Evolutionary conservation across 2,329 filamentous ascomycete genomes (phyloP), one percentile per base, ranked within the genome.

Genomic region (Phialophora macrospora): DNA sequence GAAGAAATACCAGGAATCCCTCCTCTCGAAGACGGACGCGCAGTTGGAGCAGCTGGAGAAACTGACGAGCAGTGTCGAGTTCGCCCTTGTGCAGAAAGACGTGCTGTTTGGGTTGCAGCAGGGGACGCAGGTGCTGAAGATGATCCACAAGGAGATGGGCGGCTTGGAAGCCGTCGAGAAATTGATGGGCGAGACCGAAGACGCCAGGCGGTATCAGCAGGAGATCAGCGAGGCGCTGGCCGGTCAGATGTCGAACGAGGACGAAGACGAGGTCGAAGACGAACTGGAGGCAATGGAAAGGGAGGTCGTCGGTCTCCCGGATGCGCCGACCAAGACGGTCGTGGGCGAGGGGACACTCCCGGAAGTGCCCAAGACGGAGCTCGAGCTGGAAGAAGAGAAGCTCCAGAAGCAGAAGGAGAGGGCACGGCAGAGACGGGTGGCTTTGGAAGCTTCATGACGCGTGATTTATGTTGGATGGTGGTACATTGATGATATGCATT

Each of bases 251-350:
- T 92, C 93, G 14, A 95, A 93, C 74, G 90, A 96, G 74, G 95
- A 99, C 78, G 95, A 99, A 78, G 94, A 98, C 75, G 95, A 97
- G 74, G 95, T 99, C 38, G 95, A 99, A 76, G 93, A 97, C 74
- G 95, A 99, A 80, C 82, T 99, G 60, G 92, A 91, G 62, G 89
- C 88, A 0, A 83, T 99, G 70, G 90, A 93, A 77, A 83, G 82
- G 48, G 88, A 93, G 74, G 77, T 87, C 32, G 70, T 73, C 26
- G 76, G 75, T 7, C 69, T 81, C 26, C 80, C 80, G 1, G 67
- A 70, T 17, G 72, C 69, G 17, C 74, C 74, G 1, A 58, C 62
- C 14, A 67, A 66, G 24, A 71, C 72, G 17, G 63, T 72, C 41
- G 56, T 71, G 4, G 69, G 67, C 38, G 70, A 72, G 32, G 67